Conservation (phyloP, 768 basidiomycete genomes). For the Hypholoma sublateritium region DNA sequence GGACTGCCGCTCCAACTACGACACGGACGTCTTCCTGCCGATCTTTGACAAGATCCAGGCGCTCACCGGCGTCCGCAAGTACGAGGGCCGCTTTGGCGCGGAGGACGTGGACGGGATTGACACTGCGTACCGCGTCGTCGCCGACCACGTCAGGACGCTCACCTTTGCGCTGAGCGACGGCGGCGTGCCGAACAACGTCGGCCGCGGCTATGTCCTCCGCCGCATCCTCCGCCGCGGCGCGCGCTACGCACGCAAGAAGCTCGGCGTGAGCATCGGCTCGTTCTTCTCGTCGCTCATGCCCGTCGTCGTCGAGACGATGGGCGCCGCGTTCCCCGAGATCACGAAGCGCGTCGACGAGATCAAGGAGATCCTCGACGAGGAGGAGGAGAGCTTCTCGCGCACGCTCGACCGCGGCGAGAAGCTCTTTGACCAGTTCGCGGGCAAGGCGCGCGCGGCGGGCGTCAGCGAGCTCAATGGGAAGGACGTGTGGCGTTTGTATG, state of each 20-base stretch:
- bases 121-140: conserved; percentile 95
- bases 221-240: conserved; percentile 92
- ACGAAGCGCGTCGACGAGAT: conserved; percentile 78
- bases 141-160: conserved; percentile 94
- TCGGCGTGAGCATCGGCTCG: conserved; percentile 86
- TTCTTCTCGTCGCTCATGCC: conserved; percentile 96
- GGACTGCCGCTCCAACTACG: conserved; percentile 92
- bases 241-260: conserved; percentile 94
- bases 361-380: conserved; percentile 95
- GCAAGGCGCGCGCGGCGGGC: conserved; percentile 61
- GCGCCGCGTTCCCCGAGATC: conserved; percentile 90
- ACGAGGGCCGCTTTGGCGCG: conserved; percentile 89
- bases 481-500: conserved; percentile 97
- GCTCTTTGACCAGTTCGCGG: conserved; percentile 87
- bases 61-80: conserved; percentile 84
- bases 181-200: conserved; percentile 94
- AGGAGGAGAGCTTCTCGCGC: conserved; percentile 96
- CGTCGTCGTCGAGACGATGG: conserved; percentile 85
- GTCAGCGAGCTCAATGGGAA: conserved; percentile 74
- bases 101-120: conserved; percentile 96
- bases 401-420: conserved; percentile 97
- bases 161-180: conserved; percentile 97
- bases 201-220: conserved; percentile 95
- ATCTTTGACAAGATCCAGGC: conserved; percentile 87
- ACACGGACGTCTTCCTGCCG: conserved; percentile 92